A percentile compares a stretch with the other conserved stretches of the same genome.
These are phyloP conservation scores for Yamadazyma sp. DNA, from an alignment of 1,139 yeast species.

Conservation along the genomic window DNA sequence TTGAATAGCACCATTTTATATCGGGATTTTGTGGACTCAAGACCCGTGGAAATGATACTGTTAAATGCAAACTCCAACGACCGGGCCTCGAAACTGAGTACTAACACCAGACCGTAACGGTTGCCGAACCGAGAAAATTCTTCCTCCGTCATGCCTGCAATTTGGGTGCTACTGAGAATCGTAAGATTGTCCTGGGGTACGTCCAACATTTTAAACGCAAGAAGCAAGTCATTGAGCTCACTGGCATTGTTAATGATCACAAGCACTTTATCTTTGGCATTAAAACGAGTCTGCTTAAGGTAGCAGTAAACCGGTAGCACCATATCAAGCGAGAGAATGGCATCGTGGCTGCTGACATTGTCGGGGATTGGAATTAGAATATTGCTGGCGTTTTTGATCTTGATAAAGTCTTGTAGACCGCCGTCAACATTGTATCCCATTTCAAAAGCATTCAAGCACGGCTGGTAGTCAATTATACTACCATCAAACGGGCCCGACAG, in stretches of 20 bases:
- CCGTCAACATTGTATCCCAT: slow-evolving; percentile 41
- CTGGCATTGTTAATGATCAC: slow-evolving; percentile 28
- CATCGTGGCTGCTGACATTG: slow-evolving; percentile 38
- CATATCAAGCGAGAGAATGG: slow-evolving; percentile 35
- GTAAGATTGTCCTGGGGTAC: slow-evolving; percentile 28
- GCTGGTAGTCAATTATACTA: slow-evolving; percentile 6
- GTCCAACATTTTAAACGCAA: slow-evolving; percentile 31
- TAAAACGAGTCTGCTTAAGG: slow-evolving; percentile 15
- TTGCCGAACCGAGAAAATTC: slow-evolving; percentile 17
- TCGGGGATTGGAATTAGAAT: slow-evolving; percentile 30
- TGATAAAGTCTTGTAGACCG: slow-evolving; percentile 40
- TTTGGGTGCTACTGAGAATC: slow-evolving; percentile 25
- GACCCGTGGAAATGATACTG: slow-evolving; percentile 27
- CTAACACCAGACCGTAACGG: slow-evolving; percentile 24
- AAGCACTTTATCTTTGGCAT: slow-evolving; percentile 19
- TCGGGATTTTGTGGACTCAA: slow-evolving; percentile 26
- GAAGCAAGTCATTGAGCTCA: slow-evolving; percentile 39
- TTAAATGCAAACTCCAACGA: slow-evolving; percentile 24
- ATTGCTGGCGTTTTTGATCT: slow-evolving; percentile 25
- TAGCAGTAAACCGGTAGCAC: slow-evolving; percentile 36
- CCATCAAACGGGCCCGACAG: background rate
- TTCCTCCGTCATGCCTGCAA: slow-evolving; percentile 13
- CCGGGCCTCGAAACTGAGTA: slow-evolving; percentile 18
- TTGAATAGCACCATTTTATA: slow-evolving; percentile 24
- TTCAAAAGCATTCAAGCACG: slow-evolving; percentile 26